phyloP scores from a whole-genome alignment of 2,329 filamentous ascomycete genomes.

The Hypoxylon sp. region DNA sequence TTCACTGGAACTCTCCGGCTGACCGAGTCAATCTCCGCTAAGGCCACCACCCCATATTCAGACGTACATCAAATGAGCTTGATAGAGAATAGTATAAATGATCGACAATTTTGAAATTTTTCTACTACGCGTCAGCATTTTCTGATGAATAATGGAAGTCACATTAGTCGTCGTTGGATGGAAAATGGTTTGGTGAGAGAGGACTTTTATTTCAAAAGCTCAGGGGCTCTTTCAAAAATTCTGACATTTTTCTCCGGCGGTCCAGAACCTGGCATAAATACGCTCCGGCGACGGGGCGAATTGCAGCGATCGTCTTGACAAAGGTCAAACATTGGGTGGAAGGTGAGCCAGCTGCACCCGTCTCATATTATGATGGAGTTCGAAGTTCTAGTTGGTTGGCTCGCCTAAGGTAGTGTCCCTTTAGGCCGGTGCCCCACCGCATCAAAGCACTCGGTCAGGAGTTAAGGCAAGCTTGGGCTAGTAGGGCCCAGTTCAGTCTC shows the following conservation, averaged over 20 bases:
- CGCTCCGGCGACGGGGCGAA: neutral
- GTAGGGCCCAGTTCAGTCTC: conserved; percentile 3
- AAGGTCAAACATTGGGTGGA: conserved; percentile 1
- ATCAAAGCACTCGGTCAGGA: conserved; percentile 25
- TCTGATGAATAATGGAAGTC: neutral
- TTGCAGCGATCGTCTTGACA: neutral
- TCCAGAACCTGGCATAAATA: neutral
- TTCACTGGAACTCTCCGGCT: conserved; percentile 2
- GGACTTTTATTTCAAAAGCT: neutral
- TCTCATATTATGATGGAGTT: conserved; percentile 10
- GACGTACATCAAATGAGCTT: neutral
- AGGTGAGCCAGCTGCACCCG: neutral
- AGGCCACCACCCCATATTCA: neutral
- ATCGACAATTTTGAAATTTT: neutral
- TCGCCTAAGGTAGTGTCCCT: conserved; percentile 12
- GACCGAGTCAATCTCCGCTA: conserved; percentile 22
- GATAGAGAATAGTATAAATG: neutral
- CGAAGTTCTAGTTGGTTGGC: conserved; percentile 11
- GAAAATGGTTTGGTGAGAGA: neutral
- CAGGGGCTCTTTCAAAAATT: neutral
- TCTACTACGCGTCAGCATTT: neutral
- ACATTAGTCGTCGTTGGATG: neutral
- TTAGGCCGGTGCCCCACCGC: conserved; percentile 29
- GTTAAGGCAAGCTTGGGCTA: conserved; percentile 11
- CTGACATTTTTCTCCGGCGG: neutral